These are phyloP conservation scores for Nakazawaea molendinolei DNA, from an alignment of 805 yeast genomes.

Conservation along the genomic window DNA sequence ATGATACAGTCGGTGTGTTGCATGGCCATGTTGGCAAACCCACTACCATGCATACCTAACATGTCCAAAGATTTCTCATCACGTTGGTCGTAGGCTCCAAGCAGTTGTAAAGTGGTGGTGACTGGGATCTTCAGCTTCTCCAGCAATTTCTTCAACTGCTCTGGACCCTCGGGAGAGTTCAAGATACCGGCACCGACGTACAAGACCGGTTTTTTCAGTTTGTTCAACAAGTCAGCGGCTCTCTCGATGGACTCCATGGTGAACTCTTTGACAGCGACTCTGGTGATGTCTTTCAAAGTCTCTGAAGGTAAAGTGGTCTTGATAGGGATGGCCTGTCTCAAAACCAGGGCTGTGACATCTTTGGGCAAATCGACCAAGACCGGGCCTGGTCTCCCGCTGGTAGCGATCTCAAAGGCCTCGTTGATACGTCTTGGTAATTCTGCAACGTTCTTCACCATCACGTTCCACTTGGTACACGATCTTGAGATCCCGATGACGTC, in stretches of 20 bases:
- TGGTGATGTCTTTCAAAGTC: slow-evolving; percentile 65
- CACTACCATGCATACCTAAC: slow-evolving; percentile 98
- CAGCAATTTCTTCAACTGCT: slow-evolving; percentile 70
- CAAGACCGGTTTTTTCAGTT: slow-evolving; percentile 80
- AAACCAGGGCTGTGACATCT: slow-evolving; percentile 91
- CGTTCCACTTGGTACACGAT: slow-evolving; percentile 98
- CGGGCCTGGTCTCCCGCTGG: slow-evolving; percentile 96
- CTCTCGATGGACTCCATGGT: slow-evolving; percentile 67
- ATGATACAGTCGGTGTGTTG: slow-evolving; percentile 90
- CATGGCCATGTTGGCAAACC: slow-evolving; percentile 89
- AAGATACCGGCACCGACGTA: slow-evolving; percentile 92
- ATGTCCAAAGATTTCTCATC: slow-evolving; percentile 89
- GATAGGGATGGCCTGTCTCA: slow-evolving; percentile 80
- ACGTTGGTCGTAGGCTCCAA: slow-evolving; percentile 91
- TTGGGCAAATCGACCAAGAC: slow-evolving; percentile 96
- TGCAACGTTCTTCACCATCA: slow-evolving; percentile 91
- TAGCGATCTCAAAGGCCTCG: slow-evolving; percentile 97
- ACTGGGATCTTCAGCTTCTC: slow-evolving; percentile 93
- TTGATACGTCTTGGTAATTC: slow-evolving; percentile 94
- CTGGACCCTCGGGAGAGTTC: slow-evolving; percentile 75
- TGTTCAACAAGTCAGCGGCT: slow-evolving; percentile 72
- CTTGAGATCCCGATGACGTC: slow-evolving; percentile 96
- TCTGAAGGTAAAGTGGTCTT: slow-evolving; percentile 68
- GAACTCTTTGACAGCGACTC: slow-evolving; percentile 64
- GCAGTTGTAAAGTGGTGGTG: slow-evolving; percentile 89